A percentile compares a stretch with the other conserved stretches of the same genome.
phyloP scores from a whole-genome alignment of 2,329 filamentous ascomycete genomes.

The Leptographium galeiforme region DNA sequence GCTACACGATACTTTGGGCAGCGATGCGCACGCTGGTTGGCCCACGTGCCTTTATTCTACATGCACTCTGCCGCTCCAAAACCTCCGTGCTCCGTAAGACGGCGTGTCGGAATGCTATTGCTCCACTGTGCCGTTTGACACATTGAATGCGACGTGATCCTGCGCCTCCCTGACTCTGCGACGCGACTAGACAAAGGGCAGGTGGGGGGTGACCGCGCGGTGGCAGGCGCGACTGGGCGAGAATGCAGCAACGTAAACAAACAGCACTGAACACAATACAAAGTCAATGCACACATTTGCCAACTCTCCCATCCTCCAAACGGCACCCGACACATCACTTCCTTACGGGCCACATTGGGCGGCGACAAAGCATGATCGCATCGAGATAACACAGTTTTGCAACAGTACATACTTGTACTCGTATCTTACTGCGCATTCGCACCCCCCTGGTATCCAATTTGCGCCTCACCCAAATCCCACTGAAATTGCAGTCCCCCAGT shows the following conservation, averaged over 20 bases:
- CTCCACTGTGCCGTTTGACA: neutral
- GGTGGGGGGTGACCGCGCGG: neutral
- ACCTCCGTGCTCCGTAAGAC: neutral
- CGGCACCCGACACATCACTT: neutral
- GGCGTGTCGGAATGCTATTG: neutral
- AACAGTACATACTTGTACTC: no score
- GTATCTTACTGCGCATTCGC: neutral
- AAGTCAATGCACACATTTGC: neutral
- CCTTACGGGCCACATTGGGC: neutral
- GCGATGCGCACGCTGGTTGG: neutral
- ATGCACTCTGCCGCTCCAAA: neutral
- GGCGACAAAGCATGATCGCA: slow-evolving; percentile 4
- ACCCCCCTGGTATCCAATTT: slow-evolving; percentile 5
- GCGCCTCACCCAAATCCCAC: slow-evolving; percentile 12
- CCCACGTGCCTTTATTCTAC: neutral
- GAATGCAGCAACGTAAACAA: neutral
- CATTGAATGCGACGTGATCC: neutral
- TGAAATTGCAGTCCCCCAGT: slow-evolving; percentile 18
- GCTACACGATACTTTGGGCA: no score
- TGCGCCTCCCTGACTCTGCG: neutral
- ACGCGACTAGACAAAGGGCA: neutral
- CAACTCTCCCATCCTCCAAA: neutral
- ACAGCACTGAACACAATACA: neutral
- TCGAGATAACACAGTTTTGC: slow-evolving; percentile 4
- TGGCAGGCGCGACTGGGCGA: neutral